Percentiles rank a stretch among this genome's conserved stretches.
These are phyloP conservation scores for Asterochloris erici DNA, from an alignment of 139 green algal genomes.

Conservation along the genomic window DNA sequence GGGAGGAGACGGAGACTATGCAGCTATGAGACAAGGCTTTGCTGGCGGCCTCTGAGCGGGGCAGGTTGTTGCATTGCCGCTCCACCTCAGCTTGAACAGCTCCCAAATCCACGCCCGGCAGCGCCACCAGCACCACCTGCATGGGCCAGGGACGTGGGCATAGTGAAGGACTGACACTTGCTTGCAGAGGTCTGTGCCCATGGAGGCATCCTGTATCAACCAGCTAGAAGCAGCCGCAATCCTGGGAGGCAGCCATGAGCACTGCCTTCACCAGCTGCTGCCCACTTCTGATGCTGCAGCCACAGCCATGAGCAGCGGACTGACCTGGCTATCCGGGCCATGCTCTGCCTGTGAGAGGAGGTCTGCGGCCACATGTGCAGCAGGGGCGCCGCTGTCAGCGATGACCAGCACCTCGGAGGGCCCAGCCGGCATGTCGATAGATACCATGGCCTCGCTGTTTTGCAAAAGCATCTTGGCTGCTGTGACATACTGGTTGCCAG, in stretches of 20 bases:
- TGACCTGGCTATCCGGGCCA: slow-evolving; percentile 80
- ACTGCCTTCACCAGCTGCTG: no score
- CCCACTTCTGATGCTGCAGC: no score
- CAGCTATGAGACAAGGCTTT: slow-evolving; percentile 87
- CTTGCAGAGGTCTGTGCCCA: no score
- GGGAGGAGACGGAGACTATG: slow-evolving; percentile 58
- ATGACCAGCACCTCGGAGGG: slow-evolving; percentile 91
- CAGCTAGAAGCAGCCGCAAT: no score
- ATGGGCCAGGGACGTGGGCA: neutral
- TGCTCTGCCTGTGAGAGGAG: slow-evolving; percentile 98
- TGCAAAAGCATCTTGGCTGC: slow-evolving; percentile 92
- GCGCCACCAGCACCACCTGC: slow-evolving; percentile 92
- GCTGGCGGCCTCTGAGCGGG: slow-evolving; percentile 76
- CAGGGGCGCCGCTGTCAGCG: slow-evolving; percentile 76
- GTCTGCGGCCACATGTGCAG: slow-evolving; percentile 87
- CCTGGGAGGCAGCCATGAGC: no score
- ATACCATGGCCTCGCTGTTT: slow-evolving; percentile 93
- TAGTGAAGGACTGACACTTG: no score
- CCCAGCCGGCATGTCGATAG: slow-evolving; percentile 97
- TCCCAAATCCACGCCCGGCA: slow-evolving; percentile 81
- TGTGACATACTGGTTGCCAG: slow-evolving; percentile 92
- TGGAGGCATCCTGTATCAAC: no score
- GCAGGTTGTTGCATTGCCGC: slow-evolving; percentile 78
- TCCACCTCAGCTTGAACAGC: slow-evolving; percentile 76
- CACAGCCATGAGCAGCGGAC: no score